A percentile compares a stretch with the other conserved stretches of the same genome.
Evolutionary conservation across 495 filamentous ascomycete species (phyloP).

Genomic region (Hypoxylon perforatum): DNA sequence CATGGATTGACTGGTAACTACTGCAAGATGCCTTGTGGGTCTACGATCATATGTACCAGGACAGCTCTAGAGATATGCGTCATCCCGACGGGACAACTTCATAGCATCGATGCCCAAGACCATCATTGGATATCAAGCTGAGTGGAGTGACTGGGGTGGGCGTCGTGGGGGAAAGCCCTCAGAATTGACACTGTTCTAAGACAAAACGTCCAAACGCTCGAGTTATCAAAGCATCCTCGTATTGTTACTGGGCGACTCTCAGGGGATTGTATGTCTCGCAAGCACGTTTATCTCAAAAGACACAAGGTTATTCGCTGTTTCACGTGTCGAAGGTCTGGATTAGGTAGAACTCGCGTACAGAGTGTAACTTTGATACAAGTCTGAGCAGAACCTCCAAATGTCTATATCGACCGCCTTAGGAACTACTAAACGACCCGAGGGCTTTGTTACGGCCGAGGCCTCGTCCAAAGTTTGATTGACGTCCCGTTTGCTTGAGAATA

Average conservation of each 20-base stretch:
- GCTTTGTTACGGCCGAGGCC: neutral
- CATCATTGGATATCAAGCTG: conserved; percentile 15
- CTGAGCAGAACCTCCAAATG: conserved; percentile 15
- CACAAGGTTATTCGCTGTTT: conserved; percentile 34
- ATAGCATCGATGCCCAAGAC: conserved; percentile 13
- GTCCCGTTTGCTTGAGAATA: conserved; percentile 18
- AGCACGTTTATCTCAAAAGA: conserved; percentile 27
- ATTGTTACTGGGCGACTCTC: conserved; percentile 20
- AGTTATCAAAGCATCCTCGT: conserved; percentile 2
- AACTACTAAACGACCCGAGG: conserved; percentile 14
- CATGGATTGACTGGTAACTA: conserved; percentile 22
- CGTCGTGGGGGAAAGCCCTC: conserved; percentile 19
- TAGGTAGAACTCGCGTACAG: conserved; percentile 9
- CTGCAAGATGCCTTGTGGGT: conserved; percentile 20
- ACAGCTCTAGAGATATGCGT: conserved; percentile 30
- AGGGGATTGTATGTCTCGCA: conserved; percentile 21
- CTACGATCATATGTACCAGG: conserved; percentile 26
- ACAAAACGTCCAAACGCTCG: conserved; percentile 22
- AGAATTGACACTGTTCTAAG: conserved; percentile 28
- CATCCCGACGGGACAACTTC: conserved; percentile 35
- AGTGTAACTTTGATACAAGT: conserved; percentile 17
- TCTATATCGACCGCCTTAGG: conserved; percentile 22
- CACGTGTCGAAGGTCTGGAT: conserved; percentile 1
- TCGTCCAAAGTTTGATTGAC: conserved; percentile 2
- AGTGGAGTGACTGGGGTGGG: conserved; percentile 8